Conservation (phyloP, 129 eudicot species). For the Flaveria sonorensis region DNA sequence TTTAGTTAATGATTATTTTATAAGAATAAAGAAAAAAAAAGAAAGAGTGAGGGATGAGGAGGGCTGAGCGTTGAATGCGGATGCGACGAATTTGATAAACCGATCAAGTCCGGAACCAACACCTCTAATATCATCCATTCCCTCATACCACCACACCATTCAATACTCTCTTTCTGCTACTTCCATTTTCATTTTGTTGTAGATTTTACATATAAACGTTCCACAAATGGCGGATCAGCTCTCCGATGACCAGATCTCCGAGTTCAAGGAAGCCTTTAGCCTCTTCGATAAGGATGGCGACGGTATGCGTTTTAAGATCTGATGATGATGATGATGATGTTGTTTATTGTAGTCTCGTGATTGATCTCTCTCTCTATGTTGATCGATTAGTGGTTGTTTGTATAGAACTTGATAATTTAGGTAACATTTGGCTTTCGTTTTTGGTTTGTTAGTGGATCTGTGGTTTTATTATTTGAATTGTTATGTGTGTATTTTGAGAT, state of each 20-base stretch:
- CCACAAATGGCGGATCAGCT: slow-evolving; percentile 41
- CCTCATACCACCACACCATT: background rate
- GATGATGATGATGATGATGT: background rate
- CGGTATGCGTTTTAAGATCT: slow-evolving; percentile 9
- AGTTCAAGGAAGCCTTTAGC: slow-evolving; percentile 47
- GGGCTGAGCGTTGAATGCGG: slow-evolving; percentile 27
- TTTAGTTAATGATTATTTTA: no score
- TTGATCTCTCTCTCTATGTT: background rate
- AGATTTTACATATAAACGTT: background rate
- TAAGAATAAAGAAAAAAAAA: background rate
- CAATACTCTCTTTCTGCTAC: background rate
- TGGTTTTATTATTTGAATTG: background rate
- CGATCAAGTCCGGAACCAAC: slow-evolving; percentile 25
- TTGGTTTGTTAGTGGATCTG: background rate
- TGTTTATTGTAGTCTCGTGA: background rate
- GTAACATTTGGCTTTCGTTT: background rate
- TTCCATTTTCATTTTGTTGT: background rate
- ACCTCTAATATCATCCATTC: slow-evolving; percentile 3
- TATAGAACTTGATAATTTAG: background rate
- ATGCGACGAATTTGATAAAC: slow-evolving; percentile 36
- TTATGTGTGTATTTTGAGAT: background rate
- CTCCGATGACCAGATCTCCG: slow-evolving; percentile 45
- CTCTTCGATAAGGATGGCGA: slow-evolving; percentile 45
- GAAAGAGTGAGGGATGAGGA: background rate
- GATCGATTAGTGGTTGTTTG: background rate